Evolutionary conservation across 805 yeast genomes (phyloP).

Genomic region (Candida michaelii): DNA sequence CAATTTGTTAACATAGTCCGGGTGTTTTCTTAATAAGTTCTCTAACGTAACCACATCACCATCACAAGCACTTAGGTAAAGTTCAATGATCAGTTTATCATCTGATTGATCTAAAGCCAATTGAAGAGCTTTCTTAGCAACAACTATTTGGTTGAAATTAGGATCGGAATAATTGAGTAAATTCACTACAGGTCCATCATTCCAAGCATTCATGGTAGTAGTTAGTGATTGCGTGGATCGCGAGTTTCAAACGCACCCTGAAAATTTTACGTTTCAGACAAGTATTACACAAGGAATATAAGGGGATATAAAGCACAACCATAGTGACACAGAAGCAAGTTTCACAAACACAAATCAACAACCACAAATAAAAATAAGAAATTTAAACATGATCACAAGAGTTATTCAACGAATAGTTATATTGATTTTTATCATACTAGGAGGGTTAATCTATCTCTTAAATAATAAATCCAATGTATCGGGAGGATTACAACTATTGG

Average conservation of each 20-base stretch:
- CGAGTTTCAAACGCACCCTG: not conserved
- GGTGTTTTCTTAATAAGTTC: conserved; percentile 21
- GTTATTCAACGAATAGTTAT: conserved; percentile 14
- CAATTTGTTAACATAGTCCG: conserved; percentile 21
- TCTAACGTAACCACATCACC: conserved; percentile 39
- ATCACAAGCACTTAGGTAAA: conserved; percentile 34
- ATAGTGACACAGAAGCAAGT: too few species aligned
- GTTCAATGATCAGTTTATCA: conserved; percentile 18
- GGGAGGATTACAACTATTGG: conserved; percentile 1
- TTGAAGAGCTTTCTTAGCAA: conserved; percentile 29
- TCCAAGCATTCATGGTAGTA: conserved; percentile 26
- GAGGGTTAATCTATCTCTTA: conserved; percentile 8
- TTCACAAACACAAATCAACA: too few species aligned
- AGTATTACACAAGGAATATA: not conserved
- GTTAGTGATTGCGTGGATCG: not conserved
- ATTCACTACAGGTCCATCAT: conserved; percentile 3
- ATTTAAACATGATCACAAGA: conserved; percentile 13
- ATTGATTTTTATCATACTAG: conserved; percentile 6
- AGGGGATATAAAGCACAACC: not conserved
- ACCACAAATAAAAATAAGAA: too few species aligned
- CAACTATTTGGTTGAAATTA: conserved; percentile 23
- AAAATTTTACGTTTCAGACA: not conserved
- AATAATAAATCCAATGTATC: conserved; percentile 4
- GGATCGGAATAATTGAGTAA: conserved; percentile 27
- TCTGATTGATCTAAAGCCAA: conserved; percentile 10